Conservation (phyloP, 768 basidiomycete genomes). For the Suillus subluteus region DNA sequence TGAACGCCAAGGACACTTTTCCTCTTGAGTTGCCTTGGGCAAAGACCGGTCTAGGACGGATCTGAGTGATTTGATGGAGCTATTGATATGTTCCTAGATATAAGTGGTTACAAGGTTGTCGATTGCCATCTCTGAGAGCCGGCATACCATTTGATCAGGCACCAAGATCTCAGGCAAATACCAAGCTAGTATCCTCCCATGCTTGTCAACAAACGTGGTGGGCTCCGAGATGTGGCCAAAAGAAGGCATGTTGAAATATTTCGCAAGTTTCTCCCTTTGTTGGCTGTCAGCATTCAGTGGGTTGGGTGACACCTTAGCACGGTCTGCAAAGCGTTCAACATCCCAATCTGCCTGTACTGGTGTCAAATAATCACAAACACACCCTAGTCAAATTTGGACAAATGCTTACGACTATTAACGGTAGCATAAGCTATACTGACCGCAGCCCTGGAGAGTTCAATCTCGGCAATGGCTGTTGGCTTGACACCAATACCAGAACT, state of each 20-base stretch:
- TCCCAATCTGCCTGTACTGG: not conserved
- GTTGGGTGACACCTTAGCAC: not conserved
- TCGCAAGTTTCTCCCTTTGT: too few species aligned
- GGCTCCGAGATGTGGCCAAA: too few species aligned
- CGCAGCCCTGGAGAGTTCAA: slow-evolving; percentile 1
- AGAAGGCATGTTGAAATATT: too few species aligned
- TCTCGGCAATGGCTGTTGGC: not conserved
- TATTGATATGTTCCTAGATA: not conserved
- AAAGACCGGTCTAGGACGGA: not conserved
- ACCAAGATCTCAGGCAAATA: too few species aligned
- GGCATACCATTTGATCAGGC: too few species aligned
- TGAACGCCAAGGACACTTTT: not conserved
- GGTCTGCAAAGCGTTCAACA: not conserved
- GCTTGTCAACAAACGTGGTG: not conserved
- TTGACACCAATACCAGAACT: slow-evolving; percentile 1
- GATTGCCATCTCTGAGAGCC: too few species aligned
- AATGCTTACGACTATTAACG: not conserved
- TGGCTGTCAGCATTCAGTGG: not conserved
- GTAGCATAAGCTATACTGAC: not conserved
- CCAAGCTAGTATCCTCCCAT: not conserved
- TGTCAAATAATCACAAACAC: not conserved
- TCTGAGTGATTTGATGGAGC: not conserved
- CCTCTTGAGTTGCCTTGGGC: not conserved
- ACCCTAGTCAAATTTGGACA: not conserved
- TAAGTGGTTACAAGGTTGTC: not conserved